phyloP scores from a whole-genome alignment of 2,329 filamentous ascomycete genomes.

The Dothidotthia symphoricarpi region DNA sequence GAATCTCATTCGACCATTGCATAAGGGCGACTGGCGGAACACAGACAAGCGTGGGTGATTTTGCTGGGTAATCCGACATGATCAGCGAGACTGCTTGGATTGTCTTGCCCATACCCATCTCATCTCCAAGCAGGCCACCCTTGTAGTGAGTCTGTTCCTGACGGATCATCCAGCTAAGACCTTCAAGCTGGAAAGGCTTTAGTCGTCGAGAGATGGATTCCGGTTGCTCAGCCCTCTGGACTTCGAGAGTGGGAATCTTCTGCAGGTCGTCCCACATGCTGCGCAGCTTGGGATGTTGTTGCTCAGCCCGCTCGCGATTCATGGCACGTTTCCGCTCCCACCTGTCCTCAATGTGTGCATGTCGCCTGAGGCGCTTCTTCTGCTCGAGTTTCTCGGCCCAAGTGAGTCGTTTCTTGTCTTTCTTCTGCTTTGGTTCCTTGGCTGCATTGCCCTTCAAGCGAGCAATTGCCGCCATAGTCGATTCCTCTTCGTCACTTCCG shows the following conservation, averaged over 20 bases:
- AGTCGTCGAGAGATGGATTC: slow-evolving; percentile 74
- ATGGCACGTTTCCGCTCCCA: slow-evolving; percentile 51
- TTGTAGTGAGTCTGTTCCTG: slow-evolving; percentile 86
- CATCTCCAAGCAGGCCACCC: slow-evolving; percentile 88
- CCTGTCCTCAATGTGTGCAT: slow-evolving; percentile 38
- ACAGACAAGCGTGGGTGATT: slow-evolving; percentile 78
- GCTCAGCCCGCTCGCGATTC: slow-evolving; percentile 65
- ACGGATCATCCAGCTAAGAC: slow-evolving; percentile 87
- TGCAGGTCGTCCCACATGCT: slow-evolving; percentile 84
- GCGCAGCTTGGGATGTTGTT: slow-evolving; percentile 71
- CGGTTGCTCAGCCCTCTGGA: slow-evolving; percentile 68
- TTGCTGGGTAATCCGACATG: slow-evolving; percentile 93
- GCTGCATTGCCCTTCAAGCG: slow-evolving; percentile 15
- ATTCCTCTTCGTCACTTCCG: slow-evolving; percentile 32
- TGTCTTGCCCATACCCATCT: slow-evolving; percentile 99
- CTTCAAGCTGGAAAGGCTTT: slow-evolving; percentile 92
- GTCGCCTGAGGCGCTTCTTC: slow-evolving; percentile 20
- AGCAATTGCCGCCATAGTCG: slow-evolving; percentile 21
- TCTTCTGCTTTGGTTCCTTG: slow-evolving; percentile 9
- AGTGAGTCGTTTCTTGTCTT: slow-evolving; percentile 31
- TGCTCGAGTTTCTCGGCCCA: slow-evolving; percentile 21
- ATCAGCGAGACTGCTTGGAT: slow-evolving; percentile 97
- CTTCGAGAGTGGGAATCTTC: slow-evolving; percentile 64
- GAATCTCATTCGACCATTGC: slow-evolving; percentile 72
- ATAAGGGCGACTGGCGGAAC: slow-evolving; percentile 92